phyloP scores from a whole-genome alignment of 1,139 yeast species.

The Meyerozyma guilliermondii region DNA sequence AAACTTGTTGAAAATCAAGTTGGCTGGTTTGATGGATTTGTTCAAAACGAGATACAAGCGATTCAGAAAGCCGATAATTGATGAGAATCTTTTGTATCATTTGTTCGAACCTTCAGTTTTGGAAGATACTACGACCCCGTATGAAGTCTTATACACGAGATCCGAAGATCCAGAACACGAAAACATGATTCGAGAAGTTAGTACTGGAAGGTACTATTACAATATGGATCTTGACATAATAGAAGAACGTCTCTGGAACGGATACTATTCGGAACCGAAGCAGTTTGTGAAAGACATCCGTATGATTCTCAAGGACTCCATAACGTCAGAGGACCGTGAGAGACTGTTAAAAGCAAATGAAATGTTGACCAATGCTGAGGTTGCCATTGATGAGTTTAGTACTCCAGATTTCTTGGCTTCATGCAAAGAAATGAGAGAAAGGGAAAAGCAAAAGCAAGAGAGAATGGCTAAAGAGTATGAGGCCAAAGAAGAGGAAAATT shows the following conservation, averaged over 20 bases:
- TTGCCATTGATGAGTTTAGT: constrained; percentile 86
- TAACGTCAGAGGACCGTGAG: constrained; percentile 76
- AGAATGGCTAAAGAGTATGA: constrained; percentile 38
- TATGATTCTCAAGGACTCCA: constrained; percentile 76
- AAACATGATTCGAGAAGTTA: constrained; percentile 73
- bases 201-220: constrained; percentile 66
- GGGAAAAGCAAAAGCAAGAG: constrained; percentile 59
- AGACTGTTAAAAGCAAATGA: constrained; percentile 85
- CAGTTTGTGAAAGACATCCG: constrained; percentile 83
- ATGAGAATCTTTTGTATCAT: constrained; percentile 67
- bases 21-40: constrained; percentile 85
- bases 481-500: constrained; percentile 15
- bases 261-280: constrained; percentile 87
- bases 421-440: constrained; percentile 66
- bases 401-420: constrained; percentile 68
- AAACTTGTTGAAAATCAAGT: constrained; percentile 76
- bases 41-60: constrained; percentile 83
- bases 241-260: constrained; percentile 96
- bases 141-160: constrained; percentile 49
- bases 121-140: constrained; percentile 18
- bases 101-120: constrained; percentile 60
- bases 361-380: constrained; percentile 94
- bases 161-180: constrained; percentile 45
- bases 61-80: constrained; percentile 86
- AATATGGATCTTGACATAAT: constrained; percentile 93